A percentile compares a stretch with the other conserved stretches of the same genome.
phyloP scores from a whole-genome alignment of 768 basidiomycete species.

The Lactifluus hygrophoroides region DNA sequence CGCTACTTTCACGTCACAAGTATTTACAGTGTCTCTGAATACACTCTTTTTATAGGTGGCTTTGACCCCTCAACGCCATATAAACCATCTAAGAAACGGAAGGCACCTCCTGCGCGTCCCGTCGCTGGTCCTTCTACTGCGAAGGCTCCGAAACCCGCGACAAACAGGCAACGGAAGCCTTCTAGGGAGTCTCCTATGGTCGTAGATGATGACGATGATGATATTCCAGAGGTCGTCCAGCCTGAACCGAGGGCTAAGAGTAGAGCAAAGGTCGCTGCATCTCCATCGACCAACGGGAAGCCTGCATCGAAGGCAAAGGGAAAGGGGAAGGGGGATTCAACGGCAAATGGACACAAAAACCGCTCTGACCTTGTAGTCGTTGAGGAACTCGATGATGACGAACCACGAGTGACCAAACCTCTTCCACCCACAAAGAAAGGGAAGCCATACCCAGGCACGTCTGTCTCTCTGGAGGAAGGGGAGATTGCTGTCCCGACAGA shows the following conservation, averaged over 20 bases:
- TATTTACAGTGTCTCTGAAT: neutral
- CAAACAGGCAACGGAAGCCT: slow-evolving; percentile 12
- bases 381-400: slow-evolving; percentile 15
- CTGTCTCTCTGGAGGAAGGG: neutral
- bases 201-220: slow-evolving; percentile 20
- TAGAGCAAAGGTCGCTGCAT: slow-evolving; percentile 8
- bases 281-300: slow-evolving; percentile 25
- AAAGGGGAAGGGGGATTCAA: slow-evolving; percentile 28
- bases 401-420: slow-evolving; percentile 15
- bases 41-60: slow-evolving; percentile 12
- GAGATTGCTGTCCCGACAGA: neutral
- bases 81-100: slow-evolving; percentile 21
- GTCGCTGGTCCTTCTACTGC: slow-evolving; percentile 20
- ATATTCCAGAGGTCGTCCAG: slow-evolving; percentile 18
- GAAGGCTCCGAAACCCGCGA: slow-evolving; percentile 11
- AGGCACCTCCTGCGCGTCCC: slow-evolving; percentile 15
- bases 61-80: slow-evolving; percentile 28
- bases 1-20: slow-evolving; percentile 8
- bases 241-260: slow-evolving; percentile 15
- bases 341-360: slow-evolving; percentile 15
- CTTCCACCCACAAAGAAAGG: slow-evolving; percentile 2
- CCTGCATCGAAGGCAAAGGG: slow-evolving; percentile 28
- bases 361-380: slow-evolving; percentile 1
- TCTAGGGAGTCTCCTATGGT: slow-evolving; percentile 8
- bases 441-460: neutral